Conservation (phyloP, 176 grass and related monocot genomes). For the Oryza longistaminata region DNA sequence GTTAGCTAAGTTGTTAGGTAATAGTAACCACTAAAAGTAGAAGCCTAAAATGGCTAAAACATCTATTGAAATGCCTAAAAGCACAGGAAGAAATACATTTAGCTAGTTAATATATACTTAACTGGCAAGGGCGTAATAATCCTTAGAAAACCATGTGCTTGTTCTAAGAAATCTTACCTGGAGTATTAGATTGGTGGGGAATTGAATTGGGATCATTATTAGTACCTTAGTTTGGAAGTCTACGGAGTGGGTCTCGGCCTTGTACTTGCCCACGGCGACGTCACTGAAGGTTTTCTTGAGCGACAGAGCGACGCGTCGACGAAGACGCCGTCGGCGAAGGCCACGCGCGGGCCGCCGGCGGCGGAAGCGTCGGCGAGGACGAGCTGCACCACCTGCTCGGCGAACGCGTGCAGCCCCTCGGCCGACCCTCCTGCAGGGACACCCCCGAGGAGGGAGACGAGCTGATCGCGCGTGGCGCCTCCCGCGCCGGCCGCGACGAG, state of each 20-base stretch:
- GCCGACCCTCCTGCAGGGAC: too few relatives aligned
- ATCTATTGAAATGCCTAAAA: too few relatives aligned
- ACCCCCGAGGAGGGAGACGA: too few relatives aligned
- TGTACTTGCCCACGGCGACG: slow-evolving; percentile 43
- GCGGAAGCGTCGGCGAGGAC: slow-evolving; percentile 71
- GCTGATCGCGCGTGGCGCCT: slow-evolving; percentile 62
- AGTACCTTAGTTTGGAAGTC: slow-evolving; percentile 74
- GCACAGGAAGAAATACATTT: too few relatives aligned
- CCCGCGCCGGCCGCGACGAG: slow-evolving; percentile 62
- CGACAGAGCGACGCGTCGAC: slow-evolving; percentile 48
- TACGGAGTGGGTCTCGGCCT: slow-evolving; percentile 46
- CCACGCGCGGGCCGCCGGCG: slow-evolving; percentile 61
- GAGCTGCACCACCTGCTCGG: slow-evolving; percentile 66
- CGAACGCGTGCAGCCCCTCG: slow-evolving; percentile 48
- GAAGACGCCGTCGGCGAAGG: slow-evolving; percentile 62
- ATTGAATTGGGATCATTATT: neutral
- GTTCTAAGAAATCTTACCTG: neutral
- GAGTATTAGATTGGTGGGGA: neutral
- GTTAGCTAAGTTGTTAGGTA: neutral
- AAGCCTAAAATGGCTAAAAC: neutral
- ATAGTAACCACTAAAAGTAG: neutral
- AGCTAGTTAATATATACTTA: too few relatives aligned
- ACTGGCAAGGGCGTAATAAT: neutral
- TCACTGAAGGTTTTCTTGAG: slow-evolving; percentile 55
- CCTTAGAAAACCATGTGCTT: neutral